Base-by-base conservation (phyloP, 2,329 filamentous ascomycete genomes). In the Arthrocladium fulminans region DNA sequence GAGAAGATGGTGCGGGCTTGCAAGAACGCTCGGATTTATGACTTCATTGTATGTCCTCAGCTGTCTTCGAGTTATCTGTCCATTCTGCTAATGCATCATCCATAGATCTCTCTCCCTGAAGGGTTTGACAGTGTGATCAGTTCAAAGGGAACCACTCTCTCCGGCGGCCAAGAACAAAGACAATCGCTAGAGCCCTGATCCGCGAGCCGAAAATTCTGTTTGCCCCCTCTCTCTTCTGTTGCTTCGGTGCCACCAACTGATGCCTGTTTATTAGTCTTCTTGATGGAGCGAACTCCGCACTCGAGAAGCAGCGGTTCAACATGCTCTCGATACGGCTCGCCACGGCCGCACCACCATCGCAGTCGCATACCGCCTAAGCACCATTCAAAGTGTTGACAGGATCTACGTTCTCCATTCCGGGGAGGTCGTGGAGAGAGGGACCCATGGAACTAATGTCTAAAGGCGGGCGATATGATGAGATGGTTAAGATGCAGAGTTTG, bases 1-100 rank as follows among this genome's bases (percentile, higher is more conserved):
- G 87, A 95, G 50, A 79, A 81, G 48, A 76, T 77, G 1, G 73
- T 96, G 42, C 74, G 84, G 47, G 88, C 86, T 1, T 94, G 88
- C 71, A 82, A 82, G 50, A 51, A 53, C 7, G 73, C 73, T 2
- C 73, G 73, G 8, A 66, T 73, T 13, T 63, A 70, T 52, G 71
- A 73, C 3, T 76, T 76, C 58, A 69, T 77, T 49, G 55, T 62
- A 25, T 67, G n/a, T 6, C 10, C 32, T 13, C 19, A 35, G 12
- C n/a, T 35, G n/a, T 6, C 3, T 3, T 35, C 19, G 32, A 3
- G 19, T 12, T 12, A 35, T 4, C 3, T 13, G 9, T n/a, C 10
- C n/a, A 35, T 15, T 13, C 32, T 35, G 19, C 19, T 3, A 13
- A 15, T 15, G 19, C 32, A 4, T 12, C 12, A 63, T 22, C 62